Conservation (phyloP, 805 yeast species). For the Candida ipomoeae region DNA sequence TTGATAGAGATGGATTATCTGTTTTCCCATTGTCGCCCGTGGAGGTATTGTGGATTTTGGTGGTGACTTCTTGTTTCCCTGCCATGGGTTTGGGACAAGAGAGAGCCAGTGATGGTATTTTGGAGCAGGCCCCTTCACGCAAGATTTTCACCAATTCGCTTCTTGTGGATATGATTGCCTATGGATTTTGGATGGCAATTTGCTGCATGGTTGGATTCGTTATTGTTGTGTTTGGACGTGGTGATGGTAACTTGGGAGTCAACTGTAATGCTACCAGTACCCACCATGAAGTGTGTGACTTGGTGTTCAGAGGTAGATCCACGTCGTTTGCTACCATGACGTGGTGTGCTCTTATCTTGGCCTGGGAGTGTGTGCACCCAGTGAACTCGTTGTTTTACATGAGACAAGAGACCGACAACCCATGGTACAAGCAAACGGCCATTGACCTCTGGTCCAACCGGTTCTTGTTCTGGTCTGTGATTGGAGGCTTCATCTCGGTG, state of each 20-base stretch:
- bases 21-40: conserved; percentile 70
- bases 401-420: conserved; percentile 33
- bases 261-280: conserved; percentile 29
- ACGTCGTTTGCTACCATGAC: conserved; percentile 38
- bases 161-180: conserved; percentile 38
- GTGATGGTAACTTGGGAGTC: conserved; percentile 36
- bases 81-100: conserved; percentile 32
- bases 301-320: conserved; percentile 37
- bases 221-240: conserved; percentile 34
- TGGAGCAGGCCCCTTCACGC: conserved; percentile 35
- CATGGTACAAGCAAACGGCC: conserved; percentile 36
- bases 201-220: conserved; percentile 37
- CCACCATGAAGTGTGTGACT: conserved; percentile 21
- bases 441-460: conserved; percentile 34
- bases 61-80: conserved; percentile 20
- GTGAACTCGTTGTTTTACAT: conserved; percentile 31
- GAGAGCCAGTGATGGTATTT: conserved; percentile 35
- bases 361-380: conserved; percentile 41
- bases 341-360: conserved; percentile 39
- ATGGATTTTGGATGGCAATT: conserved; percentile 41
- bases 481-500: conserved; percentile 33
- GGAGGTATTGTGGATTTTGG: conserved; percentile 21
- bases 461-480: conserved; percentile 36
- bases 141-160: conserved; percentile 39
- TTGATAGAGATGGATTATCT: conserved; percentile 57